Evolutionary conservation across 345 rosid genomes (phyloP).

Genomic region (Rhodamnia argentea): DNA sequence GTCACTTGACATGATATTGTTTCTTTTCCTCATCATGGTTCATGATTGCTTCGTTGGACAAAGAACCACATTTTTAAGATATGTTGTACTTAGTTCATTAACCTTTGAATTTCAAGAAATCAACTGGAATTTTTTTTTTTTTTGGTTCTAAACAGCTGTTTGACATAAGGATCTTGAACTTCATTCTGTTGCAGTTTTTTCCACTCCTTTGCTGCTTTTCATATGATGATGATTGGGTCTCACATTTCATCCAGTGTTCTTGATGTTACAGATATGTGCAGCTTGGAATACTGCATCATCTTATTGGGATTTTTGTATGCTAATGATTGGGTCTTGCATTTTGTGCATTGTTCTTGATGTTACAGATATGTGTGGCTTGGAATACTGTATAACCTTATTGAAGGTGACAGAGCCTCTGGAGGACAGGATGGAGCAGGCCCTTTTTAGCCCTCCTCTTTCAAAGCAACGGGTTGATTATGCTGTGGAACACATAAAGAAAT

Average conservation of each 20-base stretch:
- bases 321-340: background rate
- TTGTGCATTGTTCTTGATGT: background rate
- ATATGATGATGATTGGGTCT: background rate
- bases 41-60: background rate
- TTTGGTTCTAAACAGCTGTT: background rate
- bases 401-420: conserved; percentile 65
- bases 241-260: background rate
- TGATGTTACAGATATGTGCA: background rate
- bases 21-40: background rate
- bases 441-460: conserved; percentile 91
- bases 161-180: background rate
- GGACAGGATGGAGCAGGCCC: conserved; percentile 91
- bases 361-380: conserved; percentile 24
- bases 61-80: background rate
- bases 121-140: background rate
- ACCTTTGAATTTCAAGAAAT: background rate
- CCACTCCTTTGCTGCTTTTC: background rate
- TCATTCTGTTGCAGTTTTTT: background rate
- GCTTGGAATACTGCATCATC: conserved; percentile 19
- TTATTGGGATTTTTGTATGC: conserved; percentile 15
- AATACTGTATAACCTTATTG: conserved; percentile 42
- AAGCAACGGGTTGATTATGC: conserved; percentile 96
- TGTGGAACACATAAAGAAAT: conserved; percentile 57
- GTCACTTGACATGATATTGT: background rate
- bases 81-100: background rate